phyloP scores from a whole-genome alignment of 108 stramenopile genomes.

The Chaetoceros tenuissimus region DNA sequence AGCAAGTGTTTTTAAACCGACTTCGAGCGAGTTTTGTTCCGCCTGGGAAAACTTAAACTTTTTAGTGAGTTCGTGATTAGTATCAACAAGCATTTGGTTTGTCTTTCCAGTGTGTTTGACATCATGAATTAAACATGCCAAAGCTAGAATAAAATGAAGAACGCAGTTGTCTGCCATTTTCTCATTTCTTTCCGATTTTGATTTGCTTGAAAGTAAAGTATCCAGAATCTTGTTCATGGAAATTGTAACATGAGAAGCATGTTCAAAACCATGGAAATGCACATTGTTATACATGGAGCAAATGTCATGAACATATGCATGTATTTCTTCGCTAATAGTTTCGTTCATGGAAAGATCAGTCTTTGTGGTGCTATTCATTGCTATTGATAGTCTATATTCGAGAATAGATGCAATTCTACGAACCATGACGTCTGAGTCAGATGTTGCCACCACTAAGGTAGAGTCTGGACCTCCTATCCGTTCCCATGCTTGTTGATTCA shows the following conservation, averaged over 20 bases:
- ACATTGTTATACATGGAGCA: constrained; percentile 32
- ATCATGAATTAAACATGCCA: constrained; percentile 39
- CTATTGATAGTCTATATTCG: background rate
- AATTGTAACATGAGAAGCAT: constrained; percentile 48
- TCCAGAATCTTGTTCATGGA: constrained; percentile 26
- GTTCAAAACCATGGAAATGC: constrained; percentile 58
- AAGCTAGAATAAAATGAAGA: constrained; percentile 25
- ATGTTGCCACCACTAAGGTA: background rate
- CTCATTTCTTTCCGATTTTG: background rate
- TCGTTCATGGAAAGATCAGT: background rate
- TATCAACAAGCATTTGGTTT: constrained; percentile 21
- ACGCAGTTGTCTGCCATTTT: constrained; percentile 12
- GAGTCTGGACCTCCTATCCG: background rate
- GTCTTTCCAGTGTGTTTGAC: constrained; percentile 30
- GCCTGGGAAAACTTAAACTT: constrained; percentile 2
- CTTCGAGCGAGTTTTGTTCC: constrained; percentile 22
- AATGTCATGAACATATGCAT: constrained; percentile 13
- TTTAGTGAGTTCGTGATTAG: constrained; percentile 1
- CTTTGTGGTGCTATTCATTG: background rate
- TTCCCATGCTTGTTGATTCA: background rate
- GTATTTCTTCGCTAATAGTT: constrained; percentile 14
- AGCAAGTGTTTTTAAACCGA: constrained; percentile 24
- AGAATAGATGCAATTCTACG: background rate
- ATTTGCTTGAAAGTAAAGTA: constrained; percentile 6
- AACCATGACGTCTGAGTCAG: background rate